Evolutionary conservation across 106 monocot species (phyloP), one percentile per base, ranked within the genome.

Genomic region (Allium cepa): DNA sequence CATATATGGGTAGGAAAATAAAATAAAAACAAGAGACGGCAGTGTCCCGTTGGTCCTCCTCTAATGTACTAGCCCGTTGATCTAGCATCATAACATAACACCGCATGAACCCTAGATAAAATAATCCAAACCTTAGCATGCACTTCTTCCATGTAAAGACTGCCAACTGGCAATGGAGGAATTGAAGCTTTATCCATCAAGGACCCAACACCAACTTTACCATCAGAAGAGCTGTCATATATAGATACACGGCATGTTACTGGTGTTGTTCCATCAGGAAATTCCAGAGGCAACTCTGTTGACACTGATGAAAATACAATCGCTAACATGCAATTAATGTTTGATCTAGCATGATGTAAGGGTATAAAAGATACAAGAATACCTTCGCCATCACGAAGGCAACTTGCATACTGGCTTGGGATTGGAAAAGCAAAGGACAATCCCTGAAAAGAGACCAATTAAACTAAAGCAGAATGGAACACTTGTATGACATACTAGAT

Each of bases 221-320:
- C 76, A 56, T 87, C 92, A 46, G 82, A 60, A 10, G 96, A 84
- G 46, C 84, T 80, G 76, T 92, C 96, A 75, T 92, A 96, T 47
- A 96, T 50, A 74, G 76, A 96, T 0, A 96, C 84, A 50, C 88
- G 92, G 49, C 92, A 92, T 57, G 96, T 84, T 36, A 96, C 96
- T 16, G 96, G 92, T 10, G 92, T 96, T 64, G 92, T 96, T 70
- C 96, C 92, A 79, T 96, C 92, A 76, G 96, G 96, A 79, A 96
- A 96, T 64, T 96, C 96, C 22, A 96, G 84, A 53, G 96, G 96
- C 66, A 96, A 70, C 66, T 88, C 96, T 68, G 88, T 74, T 71
- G 79, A 69, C 18, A 92, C 91, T 96, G 88, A 36, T 36, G 36
- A 3, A 36, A 5, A 36, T 36, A 36, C 5, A 36, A 36, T 36